phyloP scores from a whole-genome alignment of 2,329 filamentous ascomycete species.

The Colletotrichum paranaense region DNA sequence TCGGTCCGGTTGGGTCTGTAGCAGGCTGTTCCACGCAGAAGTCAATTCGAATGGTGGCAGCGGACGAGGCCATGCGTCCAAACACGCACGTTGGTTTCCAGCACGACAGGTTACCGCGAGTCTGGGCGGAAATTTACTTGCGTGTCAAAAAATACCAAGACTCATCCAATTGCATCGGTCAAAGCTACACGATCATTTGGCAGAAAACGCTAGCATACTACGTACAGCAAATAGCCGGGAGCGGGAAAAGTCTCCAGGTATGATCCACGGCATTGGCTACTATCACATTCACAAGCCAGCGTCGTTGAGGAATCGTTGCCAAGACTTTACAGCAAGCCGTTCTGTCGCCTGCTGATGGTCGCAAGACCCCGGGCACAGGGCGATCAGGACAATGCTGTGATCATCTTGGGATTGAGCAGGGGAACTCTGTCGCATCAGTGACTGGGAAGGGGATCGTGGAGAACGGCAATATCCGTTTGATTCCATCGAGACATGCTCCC shows the following conservation, averaged over 20 bases:
- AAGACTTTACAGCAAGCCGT: neutral
- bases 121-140: neutral
- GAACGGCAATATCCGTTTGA: neutral
- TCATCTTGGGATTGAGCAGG: neutral
- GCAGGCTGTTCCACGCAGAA: neutral
- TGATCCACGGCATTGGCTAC: neutral
- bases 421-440: neutral
- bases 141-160: slow-evolving; percentile 11
- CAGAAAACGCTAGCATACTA: slow-evolving; percentile 2
- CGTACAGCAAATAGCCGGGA: neutral
- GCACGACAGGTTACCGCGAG: slow-evolving; percentile 4
- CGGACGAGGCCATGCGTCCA: neutral
- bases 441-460: neutral
- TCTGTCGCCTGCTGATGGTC: neutral
- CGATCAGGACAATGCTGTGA: neutral
- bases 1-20: neutral
- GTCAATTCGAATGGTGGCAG: neutral
- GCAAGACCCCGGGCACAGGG: neutral
- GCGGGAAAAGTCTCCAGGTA: neutral
- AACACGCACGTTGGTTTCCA: neutral
- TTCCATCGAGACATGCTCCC: neutral
- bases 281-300: neutral
- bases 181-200: slow-evolving; percentile 3
- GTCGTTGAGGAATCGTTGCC: neutral
- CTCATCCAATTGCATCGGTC: slow-evolving; percentile 8